Evolutionary conservation across 2,329 filamentous ascomycete species (phyloP).

Genomic region (Cladosporium colombiae): DNA sequence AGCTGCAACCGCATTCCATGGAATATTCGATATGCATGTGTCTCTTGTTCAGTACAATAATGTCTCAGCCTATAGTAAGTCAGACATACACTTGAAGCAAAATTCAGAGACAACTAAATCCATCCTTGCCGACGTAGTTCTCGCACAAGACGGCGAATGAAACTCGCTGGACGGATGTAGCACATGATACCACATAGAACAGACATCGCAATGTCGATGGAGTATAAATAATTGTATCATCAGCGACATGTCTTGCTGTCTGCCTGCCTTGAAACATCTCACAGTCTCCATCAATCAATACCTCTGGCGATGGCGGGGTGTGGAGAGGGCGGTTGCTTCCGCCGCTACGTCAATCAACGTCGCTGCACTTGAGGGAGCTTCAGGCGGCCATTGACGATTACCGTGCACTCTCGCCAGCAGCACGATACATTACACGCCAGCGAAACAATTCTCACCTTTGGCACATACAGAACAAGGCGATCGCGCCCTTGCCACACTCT

Average conservation of each 20-base stretch:
- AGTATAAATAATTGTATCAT: background rate
- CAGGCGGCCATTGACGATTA: constrained; percentile 18
- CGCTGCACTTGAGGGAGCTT: constrained; percentile 10
- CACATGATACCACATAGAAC: too few relatives aligned
- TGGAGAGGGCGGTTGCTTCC: constrained; percentile 3
- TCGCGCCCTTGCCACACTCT: background rate
- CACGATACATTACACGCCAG: background rate
- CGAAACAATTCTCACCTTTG: background rate
- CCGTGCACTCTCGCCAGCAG: background rate
- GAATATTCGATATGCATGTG: background rate
- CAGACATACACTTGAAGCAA: background rate
- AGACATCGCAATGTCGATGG: background rate
- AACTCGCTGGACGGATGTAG: background rate
- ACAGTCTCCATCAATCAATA: background rate
- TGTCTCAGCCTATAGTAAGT: background rate
- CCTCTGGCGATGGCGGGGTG: constrained; percentile 2
- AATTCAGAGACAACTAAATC: background rate
- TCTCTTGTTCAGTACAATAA: background rate
- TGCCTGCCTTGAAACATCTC: background rate
- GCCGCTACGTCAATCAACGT: constrained; percentile 15
- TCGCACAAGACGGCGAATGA: background rate
- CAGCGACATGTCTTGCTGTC: background rate
- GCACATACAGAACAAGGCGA: background rate
- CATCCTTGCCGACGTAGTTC: background rate
- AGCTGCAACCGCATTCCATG: background rate